Evolutionary conservation across 2,329 filamentous ascomycete genomes (phyloP).

Genomic region (Penicillium thymicola): DNA sequence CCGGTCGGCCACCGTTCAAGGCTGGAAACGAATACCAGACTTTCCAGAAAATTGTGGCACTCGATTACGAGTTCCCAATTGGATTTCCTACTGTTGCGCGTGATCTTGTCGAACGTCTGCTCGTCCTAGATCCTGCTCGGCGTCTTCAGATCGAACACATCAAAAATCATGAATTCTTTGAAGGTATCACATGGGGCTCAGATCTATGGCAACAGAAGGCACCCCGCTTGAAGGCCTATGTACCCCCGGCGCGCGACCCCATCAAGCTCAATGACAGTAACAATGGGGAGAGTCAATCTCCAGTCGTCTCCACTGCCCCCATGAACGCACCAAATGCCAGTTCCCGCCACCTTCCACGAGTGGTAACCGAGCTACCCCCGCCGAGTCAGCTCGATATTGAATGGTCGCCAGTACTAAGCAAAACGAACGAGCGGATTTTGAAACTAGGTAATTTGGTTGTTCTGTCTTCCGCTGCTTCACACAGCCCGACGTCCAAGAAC

Average conservation of each 20-base stretch:
- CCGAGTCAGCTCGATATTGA: conserved; percentile 96
- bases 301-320: conserved; percentile 41
- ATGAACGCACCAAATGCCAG: conserved; percentile 43
- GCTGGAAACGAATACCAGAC: conserved; percentile 93
- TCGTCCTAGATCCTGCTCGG: conserved; percentile 82
- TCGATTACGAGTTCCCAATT: conserved; percentile 89
- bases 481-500: conserved; percentile 68
- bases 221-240: conserved; percentile 79
- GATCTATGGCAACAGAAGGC: conserved; percentile 85
- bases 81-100: conserved; percentile 83
- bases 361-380: conserved; percentile 94
- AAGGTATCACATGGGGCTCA: conserved; percentile 79
- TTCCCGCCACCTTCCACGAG: conserved; percentile 65
- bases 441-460: conserved; percentile 91
- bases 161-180: conserved; percentile 94
- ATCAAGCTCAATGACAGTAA: conserved; percentile 66
- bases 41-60: conserved; percentile 93
- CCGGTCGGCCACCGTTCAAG: conserved; percentile 97
- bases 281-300: conserved; percentile 41
- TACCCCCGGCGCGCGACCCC: conserved; percentile 71
- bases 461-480: conserved; percentile 70
- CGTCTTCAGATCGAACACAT: conserved; percentile 92
- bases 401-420: conserved; percentile 93
- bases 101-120: conserved; percentile 83
- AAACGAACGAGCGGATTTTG: conserved; percentile 87